Base-by-base conservation (phyloP, 2,329 filamentous ascomycete genomes). In the Penicillium hordei region DNA sequence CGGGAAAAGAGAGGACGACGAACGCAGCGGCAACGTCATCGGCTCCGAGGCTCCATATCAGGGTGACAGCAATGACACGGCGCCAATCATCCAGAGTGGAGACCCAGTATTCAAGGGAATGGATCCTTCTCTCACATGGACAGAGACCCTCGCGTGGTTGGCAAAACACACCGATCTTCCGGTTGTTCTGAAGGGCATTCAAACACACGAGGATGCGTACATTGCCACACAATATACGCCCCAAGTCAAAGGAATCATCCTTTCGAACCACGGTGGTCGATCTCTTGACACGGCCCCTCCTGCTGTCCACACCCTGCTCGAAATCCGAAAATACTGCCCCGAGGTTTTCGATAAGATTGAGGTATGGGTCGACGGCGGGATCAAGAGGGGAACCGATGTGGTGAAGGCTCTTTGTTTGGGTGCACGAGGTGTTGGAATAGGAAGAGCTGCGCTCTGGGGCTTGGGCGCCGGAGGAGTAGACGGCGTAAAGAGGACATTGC, bases 121-220 rank as follows among this genome's bases (percentile, higher is more conserved):
- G 4, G 91, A 91, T 5, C 82, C 87, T 5, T 89, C 93, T 67
- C 76, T 97, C 58, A 96, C 89, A 0, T 97, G 93, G 93, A 55
- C 33, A 17, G 83, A 82, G 52, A 91, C 89, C 12, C 78, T 95
- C 57, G 85, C 87, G 9, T 97, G 93, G 93, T 80, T 97, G 63
- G 81, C 83, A 10, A 79, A 85, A 73, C 89, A 94, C 66, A 96
- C 93, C 0, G 78, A 86, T 49, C 81, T 96, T 68, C 92, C 93
- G 2, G 89, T 97, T 61, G 86, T 97, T 44, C 81, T 97, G 51
- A 97, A 97, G 79, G 93, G 93, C 17, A 70, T 97, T n/a, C 93
- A 97, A 76, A 93, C 91, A 12, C 91, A 96, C 68, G 93, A 97
- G 76, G 93, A 97, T 72, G 93, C 91, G 1, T 89, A 89, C 69